Base-by-base conservation (phyloP, 2,329 filamentous ascomycete genomes). In the Cercospora sp. region DNA sequence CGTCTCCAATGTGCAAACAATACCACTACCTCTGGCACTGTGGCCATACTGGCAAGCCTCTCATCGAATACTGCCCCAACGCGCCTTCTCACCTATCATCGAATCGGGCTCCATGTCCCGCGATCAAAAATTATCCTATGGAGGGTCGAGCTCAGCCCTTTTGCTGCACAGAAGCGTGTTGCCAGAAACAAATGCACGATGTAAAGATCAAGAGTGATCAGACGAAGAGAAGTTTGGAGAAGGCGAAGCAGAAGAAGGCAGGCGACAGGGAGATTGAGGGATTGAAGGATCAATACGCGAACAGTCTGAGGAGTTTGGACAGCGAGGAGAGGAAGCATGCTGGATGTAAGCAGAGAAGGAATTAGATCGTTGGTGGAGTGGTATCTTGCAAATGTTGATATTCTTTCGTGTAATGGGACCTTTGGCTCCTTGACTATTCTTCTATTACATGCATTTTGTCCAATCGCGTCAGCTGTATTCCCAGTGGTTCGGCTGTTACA, bases 161-260 rank as follows among this genome's bases (percentile, higher is more conserved):
- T 5, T 68, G 66, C n/a, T 65, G 66, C 61, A 64, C 55, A 24
- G 30, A 43, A 10, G 34, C 53, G 24, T 68, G 66, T 30, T 68
- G 66, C 21, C 61, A 65, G 43, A 57, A 64, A 6, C 16, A 63
- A 24, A 7, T 65, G 13, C 55, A 59, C 5, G 66, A 65, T 3
- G 53, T 61, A 1, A 68, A 68, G 26, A 26, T 61, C 3, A 57
- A 58, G 16, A 49, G 30, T 45, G 66, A 68, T 61, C 49, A 63
- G 13, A 61, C 45, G n/a, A 68, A 68, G 32, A 57, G 66, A 16
- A 57, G 43, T 28, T 24, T 65, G 7, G 66, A 68, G 43, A 64
- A 61, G 43, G 45, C 40, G 61, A 67, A 49, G 40, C 43, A 40
- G 13, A 62, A 26, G 13, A 16, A 28, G 10, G 24, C 24, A 12